A percentile compares a stretch with the other conserved stretches of the same genome.
Conservation (phyloP, 306 rosid genomes). For the Quercus agrifolia region DNA sequence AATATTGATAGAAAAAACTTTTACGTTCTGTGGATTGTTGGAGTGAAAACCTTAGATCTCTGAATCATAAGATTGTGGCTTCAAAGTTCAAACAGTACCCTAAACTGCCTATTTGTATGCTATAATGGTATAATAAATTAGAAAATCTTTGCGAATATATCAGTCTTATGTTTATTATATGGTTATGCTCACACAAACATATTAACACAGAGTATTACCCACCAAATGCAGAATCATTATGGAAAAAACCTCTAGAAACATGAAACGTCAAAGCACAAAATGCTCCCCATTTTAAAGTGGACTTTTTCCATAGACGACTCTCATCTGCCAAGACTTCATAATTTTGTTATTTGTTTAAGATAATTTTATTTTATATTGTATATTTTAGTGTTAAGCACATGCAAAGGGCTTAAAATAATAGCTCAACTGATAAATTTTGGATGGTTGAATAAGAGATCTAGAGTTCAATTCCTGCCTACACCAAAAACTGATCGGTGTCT, state of each 20-base stretch:
- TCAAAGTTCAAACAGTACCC: neutral
- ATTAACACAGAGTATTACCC: neutral
- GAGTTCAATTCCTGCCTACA: rapidly evolving
- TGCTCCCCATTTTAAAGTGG: too few species aligned
- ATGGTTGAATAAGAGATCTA: too few species aligned
- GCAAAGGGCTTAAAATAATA: too few species aligned
- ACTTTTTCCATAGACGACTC: too few species aligned
- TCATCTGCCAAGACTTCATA: too few species aligned
- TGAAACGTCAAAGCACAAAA: too few species aligned
- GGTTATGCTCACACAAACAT: neutral
- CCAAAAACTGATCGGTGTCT: too few species aligned
- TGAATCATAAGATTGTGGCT: neutral
- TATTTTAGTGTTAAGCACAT: too few species aligned
- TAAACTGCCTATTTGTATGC: neutral
- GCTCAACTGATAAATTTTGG: too few species aligned
- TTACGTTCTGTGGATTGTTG: neutral
- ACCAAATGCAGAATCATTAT: neutral
- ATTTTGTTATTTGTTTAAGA: too few species aligned
- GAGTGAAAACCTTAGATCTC: neutral
- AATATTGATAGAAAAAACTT: neutral
- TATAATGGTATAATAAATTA: neutral
- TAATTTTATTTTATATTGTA: too few species aligned
- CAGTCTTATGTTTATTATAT: neutral
- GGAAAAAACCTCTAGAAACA: too few species aligned
- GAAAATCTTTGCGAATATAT: neutral